phyloP scores from a whole-genome alignment of 73 alveolate genomes.

The Stentor roeselii region DNA sequence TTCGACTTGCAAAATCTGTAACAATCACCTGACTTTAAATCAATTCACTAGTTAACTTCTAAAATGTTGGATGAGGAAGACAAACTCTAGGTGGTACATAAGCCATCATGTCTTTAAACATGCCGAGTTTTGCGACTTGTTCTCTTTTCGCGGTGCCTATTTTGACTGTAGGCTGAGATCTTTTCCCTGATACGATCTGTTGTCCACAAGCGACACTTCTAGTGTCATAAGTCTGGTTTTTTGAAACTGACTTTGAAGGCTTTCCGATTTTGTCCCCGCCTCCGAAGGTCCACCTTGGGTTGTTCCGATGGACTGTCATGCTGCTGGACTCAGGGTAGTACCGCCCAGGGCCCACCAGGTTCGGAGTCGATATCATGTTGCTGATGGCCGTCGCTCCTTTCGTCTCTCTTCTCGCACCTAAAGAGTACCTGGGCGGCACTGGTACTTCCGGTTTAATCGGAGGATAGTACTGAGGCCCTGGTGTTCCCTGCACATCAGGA shows the following conservation, averaged over 20 bases:
- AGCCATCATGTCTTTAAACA: conserved; percentile 55
- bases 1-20: no score
- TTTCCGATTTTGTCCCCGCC: conserved; percentile 60
- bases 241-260: conserved; percentile 35
- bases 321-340: conserved; percentile 53
- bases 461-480: conserved; percentile 80
- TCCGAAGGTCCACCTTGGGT: conserved; percentile 63
- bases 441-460: conserved; percentile 55
- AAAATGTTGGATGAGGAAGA: no score
- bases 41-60: no score
- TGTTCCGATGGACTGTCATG: conserved; percentile 34
- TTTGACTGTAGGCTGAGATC: conserved; percentile 32
- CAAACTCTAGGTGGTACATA: no score
- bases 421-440: conserved; percentile 56
- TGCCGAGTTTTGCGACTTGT: conserved; percentile 37
- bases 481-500: conserved; percentile 59
- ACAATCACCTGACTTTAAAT: no score
- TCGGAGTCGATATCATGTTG: conserved; percentile 71
- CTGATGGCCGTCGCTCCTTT: conserved; percentile 60
- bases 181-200: conserved; percentile 44
- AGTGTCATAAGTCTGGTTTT: conserved; percentile 51
- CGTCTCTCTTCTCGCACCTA: conserved; percentile 68
- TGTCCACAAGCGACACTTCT: conserved; percentile 37
- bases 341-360: conserved; percentile 61
- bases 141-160: conserved; percentile 52